These are phyloP conservation scores for Apophysomyces ossiformis DNA, from an alignment of 371 early-diverging fungal genomes.

Conservation along the genomic window DNA sequence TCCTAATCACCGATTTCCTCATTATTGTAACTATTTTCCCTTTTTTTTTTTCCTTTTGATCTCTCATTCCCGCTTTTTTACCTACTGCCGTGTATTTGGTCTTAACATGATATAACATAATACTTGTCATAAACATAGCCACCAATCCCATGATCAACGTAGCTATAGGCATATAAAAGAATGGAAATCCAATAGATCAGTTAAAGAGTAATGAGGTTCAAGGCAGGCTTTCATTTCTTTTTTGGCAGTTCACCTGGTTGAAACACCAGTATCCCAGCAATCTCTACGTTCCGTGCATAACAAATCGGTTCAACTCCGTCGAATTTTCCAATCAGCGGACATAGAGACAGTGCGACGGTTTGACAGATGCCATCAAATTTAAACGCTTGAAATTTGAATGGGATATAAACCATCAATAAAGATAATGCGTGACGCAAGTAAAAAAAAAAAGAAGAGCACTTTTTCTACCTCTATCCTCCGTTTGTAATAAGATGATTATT, in stretches of 20 bases:
- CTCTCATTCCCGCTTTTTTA: slow-evolving; percentile 23
- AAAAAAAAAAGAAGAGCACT: slow-evolving; percentile 1
- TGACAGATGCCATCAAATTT: slow-evolving; percentile 87
- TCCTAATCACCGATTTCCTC: slow-evolving; percentile 39
- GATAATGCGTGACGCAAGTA: slow-evolving; percentile 4
- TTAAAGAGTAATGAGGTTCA: too few relatives aligned
- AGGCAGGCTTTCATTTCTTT: neutral
- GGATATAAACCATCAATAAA: slow-evolving; percentile 21
- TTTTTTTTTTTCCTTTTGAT: neutral
- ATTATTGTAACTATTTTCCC: too few relatives aligned
- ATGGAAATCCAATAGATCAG: neutral
- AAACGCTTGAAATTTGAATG: slow-evolving; percentile 44
- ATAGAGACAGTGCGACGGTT: slow-evolving; percentile 80
- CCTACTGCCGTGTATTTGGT: slow-evolving; percentile 94
- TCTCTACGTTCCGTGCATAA: slow-evolving; percentile 90
- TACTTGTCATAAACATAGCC: slow-evolving; percentile 83
- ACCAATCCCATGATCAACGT: slow-evolving; percentile 78
- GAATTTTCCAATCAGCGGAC: slow-evolving; percentile 81
- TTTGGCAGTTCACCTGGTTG: slow-evolving; percentile 71
- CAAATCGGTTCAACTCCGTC: slow-evolving; percentile 85
- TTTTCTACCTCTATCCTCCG: too few relatives aligned
- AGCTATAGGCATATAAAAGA: slow-evolving; percentile 32
- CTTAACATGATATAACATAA: slow-evolving; percentile 91
- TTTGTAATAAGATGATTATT: too few relatives aligned
- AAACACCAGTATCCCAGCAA: slow-evolving; percentile 78